Percentiles rank a stretch among this genome's conserved stretches.
These are phyloP conservation scores for Boletus bicolor DNA, from an alignment of 768 basidiomycete genomes.

Conservation along the genomic window DNA sequence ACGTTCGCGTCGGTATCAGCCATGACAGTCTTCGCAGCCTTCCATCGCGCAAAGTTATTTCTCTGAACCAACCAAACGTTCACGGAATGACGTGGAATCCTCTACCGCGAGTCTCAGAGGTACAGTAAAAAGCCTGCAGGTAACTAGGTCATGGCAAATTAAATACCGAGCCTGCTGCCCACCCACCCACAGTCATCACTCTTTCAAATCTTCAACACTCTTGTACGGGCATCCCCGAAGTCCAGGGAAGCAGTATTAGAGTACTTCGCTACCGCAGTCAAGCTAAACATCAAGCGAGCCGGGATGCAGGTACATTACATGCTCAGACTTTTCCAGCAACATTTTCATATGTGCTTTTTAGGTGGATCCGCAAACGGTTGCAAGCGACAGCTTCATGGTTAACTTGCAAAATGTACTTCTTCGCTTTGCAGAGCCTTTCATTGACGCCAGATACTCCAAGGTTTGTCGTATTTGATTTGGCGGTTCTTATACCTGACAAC, in stretches of 20 bases:
- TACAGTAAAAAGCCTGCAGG: constrained; percentile 83
- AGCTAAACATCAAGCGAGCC: constrained; percentile 77
- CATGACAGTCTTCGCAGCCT: constrained; percentile 48
- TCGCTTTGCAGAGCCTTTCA: constrained; percentile 89
- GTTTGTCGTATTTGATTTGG: constrained; percentile 35
- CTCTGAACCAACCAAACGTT: constrained; percentile 76
- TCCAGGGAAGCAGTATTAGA: constrained; percentile 78
- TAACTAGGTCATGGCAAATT: constrained; percentile 24
- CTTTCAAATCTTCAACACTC: constrained; percentile 83
- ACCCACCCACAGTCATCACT: constrained; percentile 48
- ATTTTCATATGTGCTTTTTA: constrained; percentile 26
- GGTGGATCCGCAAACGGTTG: constrained; percentile 83
- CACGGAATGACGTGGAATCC: constrained; percentile 71
- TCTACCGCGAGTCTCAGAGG: constrained; percentile 83
- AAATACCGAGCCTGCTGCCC: not conserved
- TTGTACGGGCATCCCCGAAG: constrained; percentile 80
- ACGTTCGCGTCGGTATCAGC: not conserved
- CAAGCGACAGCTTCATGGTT: constrained; percentile 89
- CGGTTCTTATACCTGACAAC: constrained; percentile 4
- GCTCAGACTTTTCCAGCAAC: not conserved
- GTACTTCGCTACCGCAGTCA: constrained; percentile 74
- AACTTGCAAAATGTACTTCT: constrained; percentile 83
- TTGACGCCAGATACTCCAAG: constrained; percentile 89
- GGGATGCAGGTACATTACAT: constrained; percentile 74
- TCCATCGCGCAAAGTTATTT: constrained; percentile 77